Conservation (phyloP, 257 asterid species). For the Coffea eugenioides region DNA sequence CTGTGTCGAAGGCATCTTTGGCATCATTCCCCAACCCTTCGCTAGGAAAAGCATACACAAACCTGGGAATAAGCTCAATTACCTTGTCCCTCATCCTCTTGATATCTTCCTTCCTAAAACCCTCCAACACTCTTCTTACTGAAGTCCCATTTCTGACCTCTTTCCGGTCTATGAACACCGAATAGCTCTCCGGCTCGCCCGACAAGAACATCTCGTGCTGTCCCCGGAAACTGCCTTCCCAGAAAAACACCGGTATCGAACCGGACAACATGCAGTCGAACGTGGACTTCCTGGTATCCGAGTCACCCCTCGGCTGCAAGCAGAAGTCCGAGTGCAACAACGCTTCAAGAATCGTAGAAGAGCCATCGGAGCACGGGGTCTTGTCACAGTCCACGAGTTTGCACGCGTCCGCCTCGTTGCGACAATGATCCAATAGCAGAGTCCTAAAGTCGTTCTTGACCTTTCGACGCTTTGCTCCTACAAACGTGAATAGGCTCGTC, state of each 20-base stretch:
- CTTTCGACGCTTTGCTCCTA: conserved; percentile 45
- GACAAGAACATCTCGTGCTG: conserved; percentile 9
- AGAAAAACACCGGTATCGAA: conserved; percentile 32
- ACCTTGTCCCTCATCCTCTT: not conserved
- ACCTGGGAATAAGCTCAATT: not conserved
- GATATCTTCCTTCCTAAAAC: not conserved
- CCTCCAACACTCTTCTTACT: not conserved
- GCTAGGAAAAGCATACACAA: not conserved
- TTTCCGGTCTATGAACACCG: not conserved
- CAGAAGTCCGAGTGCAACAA: conserved; percentile 60
- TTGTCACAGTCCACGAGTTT: conserved; percentile 54
- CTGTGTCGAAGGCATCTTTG: not conserved
- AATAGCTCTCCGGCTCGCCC: not conserved
- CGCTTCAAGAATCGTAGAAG: conserved; percentile 35
- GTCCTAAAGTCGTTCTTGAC: conserved; percentile 46
- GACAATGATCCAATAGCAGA: conserved; percentile 36
- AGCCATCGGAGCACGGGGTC: conserved; percentile 41
- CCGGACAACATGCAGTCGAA: conserved; percentile 79
- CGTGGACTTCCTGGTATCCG: conserved; percentile 48
- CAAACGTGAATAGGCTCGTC: conserved; percentile 45
- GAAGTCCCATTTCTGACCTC: not conserved
- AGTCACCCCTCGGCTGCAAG: conserved; percentile 68
- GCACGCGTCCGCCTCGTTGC: conserved; percentile 39
- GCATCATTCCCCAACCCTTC: not conserved
- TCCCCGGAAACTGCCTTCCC: not conserved